Evolutionary conservation across 2,329 filamentous ascomycete species (phyloP).

Genomic region (Talaromyces sp.): DNA sequence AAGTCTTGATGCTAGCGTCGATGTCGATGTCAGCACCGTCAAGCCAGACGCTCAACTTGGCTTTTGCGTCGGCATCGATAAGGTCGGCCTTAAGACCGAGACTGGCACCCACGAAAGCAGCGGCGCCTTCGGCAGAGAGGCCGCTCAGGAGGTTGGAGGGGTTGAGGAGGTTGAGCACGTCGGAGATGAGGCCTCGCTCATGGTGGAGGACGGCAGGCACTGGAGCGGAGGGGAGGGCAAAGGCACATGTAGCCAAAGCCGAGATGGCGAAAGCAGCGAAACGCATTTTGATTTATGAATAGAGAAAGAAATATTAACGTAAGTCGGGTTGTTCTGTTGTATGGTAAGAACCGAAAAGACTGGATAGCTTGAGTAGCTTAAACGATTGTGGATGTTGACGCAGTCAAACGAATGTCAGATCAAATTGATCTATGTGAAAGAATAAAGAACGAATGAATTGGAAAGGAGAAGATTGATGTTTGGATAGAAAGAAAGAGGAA

Average conservation of each 20-base stretch:
- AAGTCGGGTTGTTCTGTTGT: neutral
- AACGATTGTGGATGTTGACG: neutral
- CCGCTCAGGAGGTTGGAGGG: conserved; percentile 25
- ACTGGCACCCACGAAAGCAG: conserved; percentile 35
- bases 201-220: conserved; percentile 13
- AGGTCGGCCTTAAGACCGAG: conserved; percentile 32
- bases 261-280: conserved; percentile 16
- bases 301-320: neutral
- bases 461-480: neutral
- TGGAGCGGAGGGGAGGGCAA: conserved; percentile 6
- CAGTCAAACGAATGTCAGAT: conserved; percentile 10
- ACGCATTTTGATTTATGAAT: conserved; percentile 13
- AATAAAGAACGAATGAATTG: neutral
- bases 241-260: conserved; percentile 16
- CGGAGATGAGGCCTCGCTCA: conserved; percentile 23
- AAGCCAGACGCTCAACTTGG: conserved; percentile 32
- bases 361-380: neutral
- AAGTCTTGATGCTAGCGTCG: conserved; percentile 28
- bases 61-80: conserved; percentile 29
- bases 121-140: conserved; percentile 33
- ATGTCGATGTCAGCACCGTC: conserved; percentile 24
- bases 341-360: neutral
- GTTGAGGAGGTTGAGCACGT: conserved; percentile 19
- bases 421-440: conserved; percentile 2
- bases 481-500: neutral